Conservation (phyloP, 805 yeast genomes). For the Metschnikowia kofuensis region DNA sequence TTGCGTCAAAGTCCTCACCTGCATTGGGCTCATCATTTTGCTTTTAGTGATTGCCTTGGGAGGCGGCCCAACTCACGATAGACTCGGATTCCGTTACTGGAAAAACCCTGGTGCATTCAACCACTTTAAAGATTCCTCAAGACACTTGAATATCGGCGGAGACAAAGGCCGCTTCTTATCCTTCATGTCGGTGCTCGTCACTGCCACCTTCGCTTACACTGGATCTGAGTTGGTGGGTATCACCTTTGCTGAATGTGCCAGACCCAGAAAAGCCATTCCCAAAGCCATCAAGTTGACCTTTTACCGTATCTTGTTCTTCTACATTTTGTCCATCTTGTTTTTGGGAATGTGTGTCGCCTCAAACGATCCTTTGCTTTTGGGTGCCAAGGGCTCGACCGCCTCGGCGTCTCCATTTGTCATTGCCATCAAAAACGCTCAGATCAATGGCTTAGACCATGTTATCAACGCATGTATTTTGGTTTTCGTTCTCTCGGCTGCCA, state of each 20-base stretch:
- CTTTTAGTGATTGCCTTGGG: slow-evolving; percentile 68
- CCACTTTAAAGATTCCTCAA: slow-evolving; percentile 43
- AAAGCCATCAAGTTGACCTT: slow-evolving; percentile 68
- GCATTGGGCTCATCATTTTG: slow-evolving; percentile 63
- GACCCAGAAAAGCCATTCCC: slow-evolving; percentile 65
- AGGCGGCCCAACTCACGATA: slow-evolving; percentile 73
- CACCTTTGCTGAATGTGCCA: slow-evolving; percentile 70
- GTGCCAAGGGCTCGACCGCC: slow-evolving; percentile 16
- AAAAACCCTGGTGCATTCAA: slow-evolving; percentile 62
- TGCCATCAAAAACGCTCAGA: slow-evolving; percentile 22
- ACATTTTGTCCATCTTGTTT: slow-evolving; percentile 57
- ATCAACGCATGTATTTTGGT: slow-evolving; percentile 21
- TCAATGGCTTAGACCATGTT: slow-evolving; percentile 21
- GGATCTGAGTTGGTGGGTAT: slow-evolving; percentile 72
- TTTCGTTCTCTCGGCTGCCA: slow-evolving; percentile 22
- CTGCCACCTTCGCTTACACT: slow-evolving; percentile 66
- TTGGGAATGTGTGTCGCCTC: slow-evolving; percentile 57
- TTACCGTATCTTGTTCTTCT: slow-evolving; percentile 62
- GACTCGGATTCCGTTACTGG: slow-evolving; percentile 75
- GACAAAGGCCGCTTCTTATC: slow-evolving; percentile 57
- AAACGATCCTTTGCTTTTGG: slow-evolving; percentile 18
- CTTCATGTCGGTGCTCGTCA: slow-evolving; percentile 58
- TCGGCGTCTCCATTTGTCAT: slow-evolving; percentile 22
- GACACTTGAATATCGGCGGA: slow-evolving; percentile 37
- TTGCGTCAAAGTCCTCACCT: slow-evolving; percentile 59